Base-by-base conservation (phyloP, 1,284 basidiomycete species). In the Singerocomus inundabilis region DNA sequence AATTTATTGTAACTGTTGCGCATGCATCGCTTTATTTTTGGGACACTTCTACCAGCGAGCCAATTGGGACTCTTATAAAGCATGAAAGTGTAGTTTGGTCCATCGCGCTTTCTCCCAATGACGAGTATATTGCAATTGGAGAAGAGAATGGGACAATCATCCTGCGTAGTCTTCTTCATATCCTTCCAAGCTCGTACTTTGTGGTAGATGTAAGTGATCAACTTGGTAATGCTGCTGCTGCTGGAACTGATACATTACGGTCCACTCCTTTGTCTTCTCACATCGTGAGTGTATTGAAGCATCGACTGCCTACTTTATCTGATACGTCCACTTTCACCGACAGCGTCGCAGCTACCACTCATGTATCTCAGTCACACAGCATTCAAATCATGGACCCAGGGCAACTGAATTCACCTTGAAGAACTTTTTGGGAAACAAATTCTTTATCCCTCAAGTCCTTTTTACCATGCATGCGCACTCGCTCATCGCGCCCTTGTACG, bases 241-340 rank as follows among this genome's bases (percentile, higher is more conserved):
- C 11, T 28, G 15, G 53, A 24, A 29, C 37, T 40, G 2, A 53
- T n/a, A 9, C 5, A 12, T 16, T 15, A 33, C 8, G 7, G 26
- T 31, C 28, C 25, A 7, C 4, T 25, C n/a, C 13, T 0, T 4
- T 41, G 13, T 18, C 7, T n/a, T 9, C 25, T 18, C 11, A 5
- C 15, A 34, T 21, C 3, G 39, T 53, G 45, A 53, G 51, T 53
- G n/a, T n/a, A n/a, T n/a, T n/a, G n/a, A n/a, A n/a, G n/a, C n/a
- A n/a, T n/a, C n/a, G n/a, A n/a, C n/a, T n/a, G n/a, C n/a, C n/a
- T n/a, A n/a, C n/a, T n/a, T n/a, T n/a, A n/a, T n/a, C n/a, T n/a
- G n/a, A n/a, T n/a, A n/a, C n/a, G n/a, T n/a, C n/a, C n/a, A n/a
- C n/a, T n/a, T n/a, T n/a, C n/a, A n/a, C n/a, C n/a, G n/a, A n/a